Percentiles rank a stretch among this genome's conserved stretches.
Conservation (phyloP, 768 basidiomycete genomes). For the Cantharellus anzutake region DNA sequence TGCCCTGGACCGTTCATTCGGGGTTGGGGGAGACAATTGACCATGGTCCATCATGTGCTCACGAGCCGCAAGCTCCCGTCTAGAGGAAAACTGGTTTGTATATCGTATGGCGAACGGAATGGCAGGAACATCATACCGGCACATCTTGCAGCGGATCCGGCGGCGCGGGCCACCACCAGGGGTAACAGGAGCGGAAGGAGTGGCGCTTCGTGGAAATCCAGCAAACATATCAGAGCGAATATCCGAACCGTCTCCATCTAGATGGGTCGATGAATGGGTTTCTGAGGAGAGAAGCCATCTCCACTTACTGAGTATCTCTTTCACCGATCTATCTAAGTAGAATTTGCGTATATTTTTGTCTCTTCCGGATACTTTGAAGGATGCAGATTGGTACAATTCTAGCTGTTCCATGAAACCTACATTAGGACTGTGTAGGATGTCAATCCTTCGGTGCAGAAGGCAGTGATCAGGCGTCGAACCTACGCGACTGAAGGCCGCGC, state of each 20-base stretch:
- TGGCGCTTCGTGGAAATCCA: constrained; percentile 44
- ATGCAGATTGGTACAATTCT: constrained; percentile 54
- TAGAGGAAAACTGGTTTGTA: constrained; percentile 11
- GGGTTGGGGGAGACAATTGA: constrained; percentile 31
- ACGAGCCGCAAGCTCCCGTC: constrained; percentile 71
- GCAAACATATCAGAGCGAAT: constrained; percentile 61
- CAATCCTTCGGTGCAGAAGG: background rate
- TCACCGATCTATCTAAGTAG: constrained; percentile 59
- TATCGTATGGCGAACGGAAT: background rate
- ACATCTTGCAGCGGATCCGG: constrained; percentile 76
- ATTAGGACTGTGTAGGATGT: constrained; percentile 44
- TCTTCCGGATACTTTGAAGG: constrained; percentile 41
- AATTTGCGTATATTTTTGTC: constrained; percentile 63
- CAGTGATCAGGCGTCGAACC: constrained; percentile 15
- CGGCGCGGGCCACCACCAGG: constrained; percentile 37
- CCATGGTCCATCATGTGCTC: constrained; percentile 90
- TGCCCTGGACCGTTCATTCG: constrained; percentile 31
- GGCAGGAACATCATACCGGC: constrained; percentile 31
- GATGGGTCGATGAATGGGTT: background rate
- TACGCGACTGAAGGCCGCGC: constrained; percentile 56
- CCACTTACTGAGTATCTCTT: constrained; percentile 59
- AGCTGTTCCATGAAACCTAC: constrained; percentile 66
- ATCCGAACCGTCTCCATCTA: constrained; percentile 56
- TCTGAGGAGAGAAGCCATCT: constrained; percentile 4
- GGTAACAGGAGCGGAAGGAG: constrained; percentile 39